These are phyloP conservation scores for Aplosporella prunicola DNA, from an alignment of 2,329 filamentous ascomycete genomes.

Conservation along the genomic window DNA sequence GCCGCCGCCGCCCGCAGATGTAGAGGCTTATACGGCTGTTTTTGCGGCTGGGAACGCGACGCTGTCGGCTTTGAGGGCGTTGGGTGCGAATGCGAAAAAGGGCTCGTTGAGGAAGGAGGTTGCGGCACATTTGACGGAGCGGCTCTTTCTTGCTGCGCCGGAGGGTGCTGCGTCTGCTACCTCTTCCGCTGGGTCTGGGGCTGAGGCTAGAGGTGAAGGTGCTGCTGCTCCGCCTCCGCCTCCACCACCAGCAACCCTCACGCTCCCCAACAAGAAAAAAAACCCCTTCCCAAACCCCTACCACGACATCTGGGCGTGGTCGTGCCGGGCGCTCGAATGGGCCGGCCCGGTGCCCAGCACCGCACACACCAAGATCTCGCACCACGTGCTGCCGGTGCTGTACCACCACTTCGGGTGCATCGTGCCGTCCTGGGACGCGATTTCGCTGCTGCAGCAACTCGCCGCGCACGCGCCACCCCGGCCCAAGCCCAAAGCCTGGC, in stretches of 20 bases:
- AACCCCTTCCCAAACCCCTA: slow-evolving; percentile 51
- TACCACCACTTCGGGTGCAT: slow-evolving; percentile 75
- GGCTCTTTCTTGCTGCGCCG: slow-evolving; percentile 44
- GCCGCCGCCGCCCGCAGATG: slow-evolving; percentile 46
- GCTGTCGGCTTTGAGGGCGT: slow-evolving; percentile 51
- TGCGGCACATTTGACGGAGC: slow-evolving; percentile 43
- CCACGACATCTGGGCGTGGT: slow-evolving; percentile 57
- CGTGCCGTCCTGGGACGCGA: slow-evolving; percentile 56
- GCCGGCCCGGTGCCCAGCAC: slow-evolving; percentile 49
- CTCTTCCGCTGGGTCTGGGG: too few species aligned
- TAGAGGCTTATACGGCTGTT: slow-evolving; percentile 56
- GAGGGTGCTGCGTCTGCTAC: too few species aligned
- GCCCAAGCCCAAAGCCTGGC: slow-evolving; percentile 20
- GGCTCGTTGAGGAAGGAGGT: slow-evolving; percentile 49
- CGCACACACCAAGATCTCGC: slow-evolving; percentile 45
- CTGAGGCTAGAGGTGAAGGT: too few species aligned
- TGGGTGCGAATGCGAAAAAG: slow-evolving; percentile 57
- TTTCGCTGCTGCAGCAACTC: slow-evolving; percentile 51
- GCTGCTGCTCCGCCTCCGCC: slow-evolving; percentile 33
- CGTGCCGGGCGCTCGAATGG: slow-evolving; percentile 56
- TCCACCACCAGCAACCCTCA: slow-evolving; percentile 22
- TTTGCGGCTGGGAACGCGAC: slow-evolving; percentile 54
- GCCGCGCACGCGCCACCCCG: slow-evolving; percentile 25
- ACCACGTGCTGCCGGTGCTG: slow-evolving; percentile 61
- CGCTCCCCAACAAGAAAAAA: slow-evolving; percentile 26